phyloP scores from a whole-genome alignment of 176 grass and related monocot species.

The Musa acuminata region DNA sequence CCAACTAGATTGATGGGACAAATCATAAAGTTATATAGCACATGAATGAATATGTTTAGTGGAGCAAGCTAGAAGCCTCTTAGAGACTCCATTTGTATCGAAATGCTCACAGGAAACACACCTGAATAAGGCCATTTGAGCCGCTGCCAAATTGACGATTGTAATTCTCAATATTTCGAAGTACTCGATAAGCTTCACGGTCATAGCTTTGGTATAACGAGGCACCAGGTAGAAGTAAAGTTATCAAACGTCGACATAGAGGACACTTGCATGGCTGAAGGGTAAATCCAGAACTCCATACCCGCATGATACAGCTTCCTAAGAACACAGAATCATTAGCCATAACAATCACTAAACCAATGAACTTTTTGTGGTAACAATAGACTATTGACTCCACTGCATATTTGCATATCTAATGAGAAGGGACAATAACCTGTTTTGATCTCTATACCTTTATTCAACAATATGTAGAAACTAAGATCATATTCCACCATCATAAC shows the following conservation, averaged over 20 bases:
- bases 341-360: background rate
- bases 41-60: background rate
- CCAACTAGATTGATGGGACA: background rate
- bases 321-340: conserved; percentile 21
- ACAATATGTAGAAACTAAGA: background rate
- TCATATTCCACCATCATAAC: background rate
- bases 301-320: conserved; percentile 80
- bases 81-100: background rate
- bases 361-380: background rate
- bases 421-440: background rate
- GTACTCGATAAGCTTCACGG: conserved; percentile 35
- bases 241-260: conserved; percentile 69
- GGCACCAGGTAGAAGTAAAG: conserved; percentile 65
- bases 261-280: conserved; percentile 94
- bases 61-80: background rate
- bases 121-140: conserved; percentile 67
- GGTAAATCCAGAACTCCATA: conserved; percentile 65
- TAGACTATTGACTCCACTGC: background rate
- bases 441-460: background rate
- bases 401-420: background rate
- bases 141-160: conserved; percentile 66
- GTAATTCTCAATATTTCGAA: conserved; percentile 59
- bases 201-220: conserved; percentile 27
- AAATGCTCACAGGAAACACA: conserved; percentile 13
- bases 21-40: background rate